Conservation (phyloP, 2,329 filamentous ascomycete species). For the Elsinoe arachidis region DNA sequence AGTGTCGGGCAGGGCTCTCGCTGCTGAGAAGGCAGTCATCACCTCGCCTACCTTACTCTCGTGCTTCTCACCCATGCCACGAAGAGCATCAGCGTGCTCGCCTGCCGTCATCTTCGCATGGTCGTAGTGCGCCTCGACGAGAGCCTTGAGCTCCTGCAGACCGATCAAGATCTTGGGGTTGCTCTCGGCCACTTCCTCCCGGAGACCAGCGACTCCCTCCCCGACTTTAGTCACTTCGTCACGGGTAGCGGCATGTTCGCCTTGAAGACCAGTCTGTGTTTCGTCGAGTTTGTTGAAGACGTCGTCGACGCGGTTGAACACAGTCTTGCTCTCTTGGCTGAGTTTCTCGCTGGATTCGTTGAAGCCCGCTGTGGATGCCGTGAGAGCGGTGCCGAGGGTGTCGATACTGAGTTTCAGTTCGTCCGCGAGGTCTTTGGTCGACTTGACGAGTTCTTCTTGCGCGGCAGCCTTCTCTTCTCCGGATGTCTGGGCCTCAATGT, state of each 20-base stretch:
- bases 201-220: slow-evolving; percentile 63
- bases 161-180: slow-evolving; percentile 83
- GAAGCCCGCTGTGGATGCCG: slow-evolving; percentile 49
- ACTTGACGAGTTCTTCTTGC: slow-evolving; percentile 63
- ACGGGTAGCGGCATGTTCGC: slow-evolving; percentile 73
- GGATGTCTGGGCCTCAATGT: slow-evolving; percentile 75
- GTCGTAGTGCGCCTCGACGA: slow-evolving; percentile 81
- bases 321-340: slow-evolving; percentile 76
- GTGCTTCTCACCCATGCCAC: slow-evolving; percentile 27
- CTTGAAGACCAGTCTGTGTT: slow-evolving; percentile 61
- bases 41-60: slow-evolving; percentile 36
- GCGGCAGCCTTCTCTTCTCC: slow-evolving; percentile 65
- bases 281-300: slow-evolving; percentile 69
- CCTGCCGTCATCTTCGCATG: slow-evolving; percentile 57
- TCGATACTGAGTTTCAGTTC: slow-evolving; percentile 82
- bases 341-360: slow-evolving; percentile 67
- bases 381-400: slow-evolving; percentile 61
- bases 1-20: slow-evolving; percentile 37
- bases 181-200: slow-evolving; percentile 70
- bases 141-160: slow-evolving; percentile 72
- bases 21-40: slow-evolving; percentile 31
- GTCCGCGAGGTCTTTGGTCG: slow-evolving; percentile 71
- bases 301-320: slow-evolving; percentile 74
- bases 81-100: slow-evolving; percentile 34
- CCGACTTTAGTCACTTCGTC: slow-evolving; percentile 71